Conservation (phyloP, 805 yeast species). For the Tetrapisispora taiwanensis region DNA sequence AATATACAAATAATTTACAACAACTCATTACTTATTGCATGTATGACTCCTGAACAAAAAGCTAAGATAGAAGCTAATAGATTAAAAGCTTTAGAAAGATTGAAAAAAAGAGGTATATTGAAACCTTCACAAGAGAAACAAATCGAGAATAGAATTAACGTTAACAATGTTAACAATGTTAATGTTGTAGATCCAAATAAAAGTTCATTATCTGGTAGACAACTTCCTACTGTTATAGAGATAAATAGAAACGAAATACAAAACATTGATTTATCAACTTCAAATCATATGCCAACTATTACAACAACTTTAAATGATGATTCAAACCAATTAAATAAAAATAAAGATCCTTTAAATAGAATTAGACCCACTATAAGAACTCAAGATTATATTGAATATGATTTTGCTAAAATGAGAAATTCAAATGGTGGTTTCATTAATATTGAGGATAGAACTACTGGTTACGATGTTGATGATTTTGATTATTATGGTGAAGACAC, state of each 20-base stretch:
- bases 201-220: not conserved
- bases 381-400: constrained; percentile 70
- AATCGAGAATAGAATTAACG: constrained; percentile 17
- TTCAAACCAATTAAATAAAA: too few species aligned
- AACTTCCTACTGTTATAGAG: not conserved
- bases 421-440: constrained; percentile 74
- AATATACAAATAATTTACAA: too few species aligned
- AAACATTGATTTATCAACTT: not conserved
- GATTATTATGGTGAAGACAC: constrained; percentile 28
- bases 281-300: not conserved
- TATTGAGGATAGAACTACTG: constrained; percentile 13
- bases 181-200: not conserved
- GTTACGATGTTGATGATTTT: constrained; percentile 11
- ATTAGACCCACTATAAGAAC: constrained; percentile 42
- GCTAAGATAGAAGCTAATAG: constrained; percentile 47
- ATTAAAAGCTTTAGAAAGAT: constrained; percentile 48
- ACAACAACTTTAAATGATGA: not conserved
- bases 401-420: constrained; percentile 84
- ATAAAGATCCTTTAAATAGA: constrained; percentile 18
- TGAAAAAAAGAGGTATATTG: constrained; percentile 37
- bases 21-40: too few species aligned
- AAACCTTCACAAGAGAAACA: constrained; percentile 14
- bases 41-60: constrained; percentile 25
- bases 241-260: not conserved
- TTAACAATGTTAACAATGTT: not conserved